phyloP scores from a whole-genome alignment of 1,284 basidiomycete species.

The Heterobasidion irregulare region DNA sequence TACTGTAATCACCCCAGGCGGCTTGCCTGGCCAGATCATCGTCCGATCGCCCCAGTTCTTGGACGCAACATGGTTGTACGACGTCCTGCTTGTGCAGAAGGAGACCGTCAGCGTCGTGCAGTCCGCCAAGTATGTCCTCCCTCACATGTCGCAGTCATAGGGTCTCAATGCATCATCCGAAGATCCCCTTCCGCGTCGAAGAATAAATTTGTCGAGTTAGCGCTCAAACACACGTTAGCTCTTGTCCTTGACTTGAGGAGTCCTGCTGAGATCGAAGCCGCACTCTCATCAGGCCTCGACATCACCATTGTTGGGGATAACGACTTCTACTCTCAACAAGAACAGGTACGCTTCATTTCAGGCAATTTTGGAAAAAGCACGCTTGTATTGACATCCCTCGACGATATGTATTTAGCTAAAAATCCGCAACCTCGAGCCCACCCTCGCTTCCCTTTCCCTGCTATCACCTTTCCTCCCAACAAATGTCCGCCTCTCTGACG shows the following conservation, averaged over 20 bases:
- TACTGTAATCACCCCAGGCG: slow-evolving; percentile 29
- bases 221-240: slow-evolving; percentile 70
- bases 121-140: slow-evolving; percentile 21
- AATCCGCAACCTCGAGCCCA: slow-evolving; percentile 48
- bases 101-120: slow-evolving; percentile 34
- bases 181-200: slow-evolving; percentile 20
- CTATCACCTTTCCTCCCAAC: slow-evolving; percentile 74
- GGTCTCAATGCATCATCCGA: slow-evolving; percentile 22
- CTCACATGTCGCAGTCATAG: slow-evolving; percentile 10
- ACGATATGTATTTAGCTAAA: slow-evolving; percentile 39
- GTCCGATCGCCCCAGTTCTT: slow-evolving; percentile 92
- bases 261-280: slow-evolving; percentile 30
- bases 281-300: slow-evolving; percentile 50
- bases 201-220: slow-evolving; percentile 92
- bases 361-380: background rate
- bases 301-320: slow-evolving; percentile 89
- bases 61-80: slow-evolving; percentile 74
- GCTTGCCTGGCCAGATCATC: slow-evolving; percentile 34
- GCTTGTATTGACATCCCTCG: slow-evolving; percentile 1
- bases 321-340: slow-evolving; percentile 95
- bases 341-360: slow-evolving; percentile 43
- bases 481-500: slow-evolving; percentile 61
- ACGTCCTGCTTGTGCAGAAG: slow-evolving; percentile 17
- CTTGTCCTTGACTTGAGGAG: slow-evolving; percentile 56
- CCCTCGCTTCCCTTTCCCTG: slow-evolving; percentile 49